These are phyloP conservation scores for Leishmania mexicana DNA, from an alignment of 208 protist genomes.

Conservation along the genomic window DNA sequence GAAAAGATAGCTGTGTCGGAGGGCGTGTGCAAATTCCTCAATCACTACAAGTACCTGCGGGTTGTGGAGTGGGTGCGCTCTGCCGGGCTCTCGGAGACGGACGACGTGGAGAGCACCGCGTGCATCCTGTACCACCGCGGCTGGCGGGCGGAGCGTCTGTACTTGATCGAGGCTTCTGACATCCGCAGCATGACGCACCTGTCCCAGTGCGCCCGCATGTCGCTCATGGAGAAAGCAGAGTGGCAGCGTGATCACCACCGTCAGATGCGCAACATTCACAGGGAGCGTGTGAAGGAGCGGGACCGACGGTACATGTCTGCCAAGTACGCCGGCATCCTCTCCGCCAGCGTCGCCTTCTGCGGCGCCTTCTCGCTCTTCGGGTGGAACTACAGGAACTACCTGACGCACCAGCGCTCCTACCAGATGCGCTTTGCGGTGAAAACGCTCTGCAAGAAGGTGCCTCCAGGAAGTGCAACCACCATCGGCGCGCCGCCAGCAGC, in stretches of 20 bases:
- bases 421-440: conserved; percentile 72
- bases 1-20: conserved; percentile 71
- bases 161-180: conserved; percentile 78
- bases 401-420: conserved; percentile 79
- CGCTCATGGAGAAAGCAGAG: conserved; percentile 88
- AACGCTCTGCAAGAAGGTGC: conserved; percentile 36
- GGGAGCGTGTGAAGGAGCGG: conserved; percentile 87
- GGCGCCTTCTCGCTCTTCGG: conserved; percentile 87
- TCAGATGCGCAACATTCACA: conserved; percentile 80
- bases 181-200: conserved; percentile 74
- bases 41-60: conserved; percentile 51
- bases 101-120: conserved; percentile 64
- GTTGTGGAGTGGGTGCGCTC: conserved; percentile 82
- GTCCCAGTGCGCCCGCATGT: conserved; percentile 76
- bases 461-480: conserved; percentile 1
- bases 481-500: not conserved
- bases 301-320: conserved; percentile 80
- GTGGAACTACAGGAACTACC: conserved; percentile 92
- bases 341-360: conserved; percentile 78
- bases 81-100: conserved; percentile 56
- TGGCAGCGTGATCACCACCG: conserved; percentile 89
- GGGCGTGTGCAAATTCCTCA: conserved; percentile 57
- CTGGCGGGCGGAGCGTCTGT: conserved; percentile 83
- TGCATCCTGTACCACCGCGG: conserved; percentile 82
- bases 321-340: conserved; percentile 89